phyloP scores from a whole-genome alignment of 495 filamentous ascomycete species.

The Daldinia vernicosa region DNA sequence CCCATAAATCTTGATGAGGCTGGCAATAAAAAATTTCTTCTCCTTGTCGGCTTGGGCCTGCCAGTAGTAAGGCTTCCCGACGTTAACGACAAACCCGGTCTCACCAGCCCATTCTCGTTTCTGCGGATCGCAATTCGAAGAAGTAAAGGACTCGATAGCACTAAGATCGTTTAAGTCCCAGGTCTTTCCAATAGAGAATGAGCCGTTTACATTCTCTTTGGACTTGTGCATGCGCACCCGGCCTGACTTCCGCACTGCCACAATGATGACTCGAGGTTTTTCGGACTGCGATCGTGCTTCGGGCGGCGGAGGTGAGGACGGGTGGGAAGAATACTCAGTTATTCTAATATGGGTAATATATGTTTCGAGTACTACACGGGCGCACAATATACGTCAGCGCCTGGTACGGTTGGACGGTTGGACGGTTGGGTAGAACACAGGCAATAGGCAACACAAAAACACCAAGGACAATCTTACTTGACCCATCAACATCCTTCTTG shows the following conservation, averaged over 20 bases:
- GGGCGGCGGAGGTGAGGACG: constrained; percentile 86
- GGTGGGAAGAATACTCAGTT: constrained; percentile 81
- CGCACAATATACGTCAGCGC: constrained; percentile 28
- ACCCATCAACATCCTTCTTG: constrained; percentile 84
- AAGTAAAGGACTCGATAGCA: constrained; percentile 78
- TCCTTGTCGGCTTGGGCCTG: constrained; percentile 89
- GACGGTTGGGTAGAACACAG: constrained; percentile 4
- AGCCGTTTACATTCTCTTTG: constrained; percentile 89
- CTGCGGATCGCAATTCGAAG: constrained; percentile 68
- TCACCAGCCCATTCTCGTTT: constrained; percentile 79
- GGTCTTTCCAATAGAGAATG: constrained; percentile 97
- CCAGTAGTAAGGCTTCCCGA: constrained; percentile 98
- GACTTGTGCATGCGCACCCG: constrained; percentile 96
- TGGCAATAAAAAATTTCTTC: constrained; percentile 97
- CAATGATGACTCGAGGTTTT: constrained; percentile 88
- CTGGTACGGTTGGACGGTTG: neutral
- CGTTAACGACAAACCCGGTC: constrained; percentile 85
- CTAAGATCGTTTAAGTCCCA: constrained; percentile 92
- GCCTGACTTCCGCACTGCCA: constrained; percentile 90
- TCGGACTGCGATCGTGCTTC: constrained; percentile 73
- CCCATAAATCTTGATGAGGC: constrained; percentile 90
- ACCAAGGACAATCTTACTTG: constrained; percentile 63
- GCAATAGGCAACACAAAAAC: constrained; percentile 1
- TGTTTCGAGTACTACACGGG: constrained; percentile 77
- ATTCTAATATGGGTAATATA: constrained; percentile 98